Evolutionary conservation across 805 yeast species (phyloP).

Genomic region (Saccharomycopsis microspora): DNA sequence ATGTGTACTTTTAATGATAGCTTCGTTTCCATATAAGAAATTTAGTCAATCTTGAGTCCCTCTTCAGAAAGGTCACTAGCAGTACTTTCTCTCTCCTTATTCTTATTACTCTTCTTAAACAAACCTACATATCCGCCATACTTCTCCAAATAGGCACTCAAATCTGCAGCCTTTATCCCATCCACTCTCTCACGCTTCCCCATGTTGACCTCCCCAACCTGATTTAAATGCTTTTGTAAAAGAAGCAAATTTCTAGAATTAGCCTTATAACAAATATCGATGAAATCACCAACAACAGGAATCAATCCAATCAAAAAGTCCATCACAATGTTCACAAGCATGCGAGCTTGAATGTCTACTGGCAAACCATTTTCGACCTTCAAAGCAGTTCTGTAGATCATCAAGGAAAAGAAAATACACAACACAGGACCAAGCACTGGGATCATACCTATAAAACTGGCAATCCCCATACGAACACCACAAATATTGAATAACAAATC

Average conservation of each 20-base stretch:
- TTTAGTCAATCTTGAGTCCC: no score
- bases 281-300: slow-evolving; percentile 65
- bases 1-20: no score
- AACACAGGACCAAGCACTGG: slow-evolving; percentile 60
- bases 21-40: no score
- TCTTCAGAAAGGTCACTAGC: no score
- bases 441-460: slow-evolving; percentile 54
- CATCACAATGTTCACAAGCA: slow-evolving; percentile 51
- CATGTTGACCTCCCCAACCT: slow-evolving; percentile 12
- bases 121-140: no score
- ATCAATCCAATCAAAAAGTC: slow-evolving; percentile 65
- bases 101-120: no score
- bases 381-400: slow-evolving; percentile 31
- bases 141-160: no score
- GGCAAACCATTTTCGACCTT: slow-evolving; percentile 60
- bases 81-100: no score
- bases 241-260: slow-evolving; percentile 61
- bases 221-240: slow-evolving; percentile 42
- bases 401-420: slow-evolving; percentile 37
- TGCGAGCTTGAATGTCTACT: slow-evolving; percentile 36
- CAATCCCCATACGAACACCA: slow-evolving; percentile 60
- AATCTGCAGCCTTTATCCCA: slow-evolving; percentile 1
- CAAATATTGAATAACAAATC: slow-evolving; percentile 53
- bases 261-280: slow-evolving; percentile 61
- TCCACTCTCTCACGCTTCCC: slow-evolving; percentile 8